phyloP scores from a whole-genome alignment of 345 rosid genomes.

The Eucalyptus regnans region DNA sequence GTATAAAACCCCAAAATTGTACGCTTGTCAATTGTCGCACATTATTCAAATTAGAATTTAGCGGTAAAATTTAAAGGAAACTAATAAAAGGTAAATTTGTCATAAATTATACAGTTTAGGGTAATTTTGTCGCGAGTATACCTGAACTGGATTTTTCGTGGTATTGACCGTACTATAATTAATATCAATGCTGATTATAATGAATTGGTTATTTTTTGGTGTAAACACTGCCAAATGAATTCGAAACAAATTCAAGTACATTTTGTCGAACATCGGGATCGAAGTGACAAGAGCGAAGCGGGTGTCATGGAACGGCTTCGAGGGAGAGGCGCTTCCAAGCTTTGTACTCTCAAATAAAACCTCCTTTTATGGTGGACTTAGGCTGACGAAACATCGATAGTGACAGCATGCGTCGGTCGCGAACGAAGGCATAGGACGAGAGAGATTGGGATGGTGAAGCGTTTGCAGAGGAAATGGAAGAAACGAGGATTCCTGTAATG shows the following conservation, averaged over 20 bases:
- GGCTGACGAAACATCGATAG: not conserved
- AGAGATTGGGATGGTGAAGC: not conserved
- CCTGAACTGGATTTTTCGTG: too few relatives aligned
- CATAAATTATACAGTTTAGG: too few relatives aligned
- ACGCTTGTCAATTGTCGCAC: fast-evolving
- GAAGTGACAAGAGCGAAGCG: not conserved
- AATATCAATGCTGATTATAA: too few relatives aligned
- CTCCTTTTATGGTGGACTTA: not conserved
- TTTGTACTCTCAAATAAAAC: not conserved
- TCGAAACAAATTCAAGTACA: not conserved
- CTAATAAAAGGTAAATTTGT: too few relatives aligned
- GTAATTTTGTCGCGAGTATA: fast-evolving
- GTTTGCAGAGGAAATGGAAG: not conserved
- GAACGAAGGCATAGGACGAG: not conserved
- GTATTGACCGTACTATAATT: too few relatives aligned
- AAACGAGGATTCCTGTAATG: not conserved
- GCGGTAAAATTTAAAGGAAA: fast-evolving
- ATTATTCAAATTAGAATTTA: too few relatives aligned
- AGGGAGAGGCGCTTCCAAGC: not conserved
- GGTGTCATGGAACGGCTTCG: not conserved
- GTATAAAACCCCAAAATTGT: too few relatives aligned
- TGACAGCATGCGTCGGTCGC: not conserved
- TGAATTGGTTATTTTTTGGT: not conserved
- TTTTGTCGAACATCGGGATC: not conserved
- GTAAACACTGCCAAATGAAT: not conserved